These are phyloP conservation scores for Brassica juncea DNA, from an alignment of 345 rosid genomes.

Conservation along the genomic window DNA sequence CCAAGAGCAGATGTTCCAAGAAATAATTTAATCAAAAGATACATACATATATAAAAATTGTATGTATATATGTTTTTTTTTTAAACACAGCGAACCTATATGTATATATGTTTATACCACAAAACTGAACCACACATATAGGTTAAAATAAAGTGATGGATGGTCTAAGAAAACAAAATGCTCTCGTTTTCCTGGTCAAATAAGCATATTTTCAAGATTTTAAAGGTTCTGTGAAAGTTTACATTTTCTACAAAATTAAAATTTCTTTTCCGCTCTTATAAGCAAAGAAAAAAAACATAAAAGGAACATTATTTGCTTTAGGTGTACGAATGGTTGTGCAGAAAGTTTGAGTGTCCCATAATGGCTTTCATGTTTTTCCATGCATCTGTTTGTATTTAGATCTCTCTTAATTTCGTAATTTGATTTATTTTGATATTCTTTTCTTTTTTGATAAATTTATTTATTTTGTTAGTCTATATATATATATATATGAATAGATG, in stretches of 20 bases:
- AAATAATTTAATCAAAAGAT: not conserved
- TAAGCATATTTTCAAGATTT: conserved; percentile 17
- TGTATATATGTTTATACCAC: not conserved
- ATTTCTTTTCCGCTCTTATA: not conserved
- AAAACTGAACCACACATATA: not conserved
- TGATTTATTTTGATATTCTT: not conserved
- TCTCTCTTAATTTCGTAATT: not conserved
- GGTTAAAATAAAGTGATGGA: conserved; percentile 6
- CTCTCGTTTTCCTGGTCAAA: conserved; percentile 19
- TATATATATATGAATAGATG: conserved; percentile 18
- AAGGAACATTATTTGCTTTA: conserved; percentile 15
- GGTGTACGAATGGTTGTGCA: conserved; percentile 18
- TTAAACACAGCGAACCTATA: not conserved
- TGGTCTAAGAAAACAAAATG: not conserved
- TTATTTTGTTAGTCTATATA: not conserved
- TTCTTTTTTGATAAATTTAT: not conserved
- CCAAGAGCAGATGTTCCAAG: not conserved
- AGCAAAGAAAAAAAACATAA: not conserved
- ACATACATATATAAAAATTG: not conserved
- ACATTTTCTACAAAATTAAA: not conserved
- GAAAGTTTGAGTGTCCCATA: conserved; percentile 32
- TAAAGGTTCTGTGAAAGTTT: conserved; percentile 19
- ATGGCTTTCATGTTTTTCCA: conserved; percentile 15
- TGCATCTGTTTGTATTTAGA: not conserved
- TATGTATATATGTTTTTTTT: not conserved